phyloP scores from a whole-genome alignment of 2,329 filamentous ascomycete genomes.

The Diaporthe citri region DNA sequence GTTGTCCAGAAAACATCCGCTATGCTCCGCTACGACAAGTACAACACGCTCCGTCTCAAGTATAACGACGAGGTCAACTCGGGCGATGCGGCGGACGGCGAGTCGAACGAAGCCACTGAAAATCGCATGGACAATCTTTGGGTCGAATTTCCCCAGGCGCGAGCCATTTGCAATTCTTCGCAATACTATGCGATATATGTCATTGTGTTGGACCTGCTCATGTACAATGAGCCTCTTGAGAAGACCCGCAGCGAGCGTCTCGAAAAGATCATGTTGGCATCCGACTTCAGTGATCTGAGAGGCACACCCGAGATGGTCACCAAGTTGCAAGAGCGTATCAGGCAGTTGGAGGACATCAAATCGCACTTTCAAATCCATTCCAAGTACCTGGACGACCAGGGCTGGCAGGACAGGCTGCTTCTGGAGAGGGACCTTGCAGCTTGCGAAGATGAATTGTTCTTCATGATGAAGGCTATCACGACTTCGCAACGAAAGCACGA shows the following conservation, averaged over 20 bases:
- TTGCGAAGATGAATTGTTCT: slow-evolving; percentile 98
- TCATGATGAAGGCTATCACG: slow-evolving; percentile 99
- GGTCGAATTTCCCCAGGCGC: slow-evolving; percentile 94
- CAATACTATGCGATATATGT: slow-evolving; percentile 99
- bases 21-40: slow-evolving; percentile 95
- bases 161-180: slow-evolving; percentile 95
- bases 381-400: slow-evolving; percentile 85
- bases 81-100: slow-evolving; percentile 63
- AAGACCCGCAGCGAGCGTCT: slow-evolving; percentile 96
- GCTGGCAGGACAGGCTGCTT: slow-evolving; percentile 91
- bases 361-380: slow-evolving; percentile 94
- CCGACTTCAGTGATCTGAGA: slow-evolving; percentile 96
- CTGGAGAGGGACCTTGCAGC: slow-evolving; percentile 89
- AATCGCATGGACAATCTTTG: slow-evolving; percentile 94
- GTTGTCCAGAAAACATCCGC: slow-evolving; percentile 98
- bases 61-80: slow-evolving; percentile 93
- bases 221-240: slow-evolving; percentile 96
- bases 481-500: slow-evolving; percentile 92
- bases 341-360: slow-evolving; percentile 96
- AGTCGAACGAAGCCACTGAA: slow-evolving; percentile 70
- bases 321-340: slow-evolving; percentile 90
- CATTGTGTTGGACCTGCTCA: slow-evolving; percentile 93
- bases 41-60: slow-evolving; percentile 95
- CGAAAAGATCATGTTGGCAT: slow-evolving; percentile 98
- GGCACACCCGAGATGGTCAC: slow-evolving; percentile 95